A percentile compares a stretch with the other conserved stretches of the same genome.
phyloP scores from a whole-genome alignment of 768 basidiomycete genomes.

The Infundibulicybe gibba region DNA sequence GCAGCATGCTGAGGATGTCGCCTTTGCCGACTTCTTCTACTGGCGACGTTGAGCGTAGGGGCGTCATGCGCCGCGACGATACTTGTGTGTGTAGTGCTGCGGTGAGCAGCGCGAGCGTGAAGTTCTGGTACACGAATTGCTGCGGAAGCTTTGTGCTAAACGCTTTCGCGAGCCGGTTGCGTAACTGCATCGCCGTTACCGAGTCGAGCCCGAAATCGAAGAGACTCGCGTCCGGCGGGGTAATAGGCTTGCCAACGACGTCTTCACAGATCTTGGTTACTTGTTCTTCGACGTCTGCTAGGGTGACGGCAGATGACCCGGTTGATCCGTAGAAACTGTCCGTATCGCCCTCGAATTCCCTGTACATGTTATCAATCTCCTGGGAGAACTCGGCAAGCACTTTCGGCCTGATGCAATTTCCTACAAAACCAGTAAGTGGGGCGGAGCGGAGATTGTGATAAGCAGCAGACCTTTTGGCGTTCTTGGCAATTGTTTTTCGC shows the following conservation, averaged over 20 bases:
- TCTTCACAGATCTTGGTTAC: constrained; percentile 4
- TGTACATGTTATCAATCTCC: constrained; percentile 7
- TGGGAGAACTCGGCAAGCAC: constrained; percentile 5
- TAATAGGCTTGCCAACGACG: constrained; percentile 1
- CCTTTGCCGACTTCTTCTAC: not conserved
- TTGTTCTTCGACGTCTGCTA: constrained; percentile 2
- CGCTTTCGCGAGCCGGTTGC: constrained; percentile 4
- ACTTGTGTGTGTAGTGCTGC: constrained; percentile 1
- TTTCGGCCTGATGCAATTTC: constrained; percentile 11
- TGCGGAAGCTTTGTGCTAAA: constrained; percentile 3
- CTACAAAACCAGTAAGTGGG: constrained; percentile 2
- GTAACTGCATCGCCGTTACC: constrained; percentile 4
- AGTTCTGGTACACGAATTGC: constrained; percentile 9
- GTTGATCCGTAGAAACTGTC: not conserved
- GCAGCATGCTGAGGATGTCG: constrained; percentile 1
- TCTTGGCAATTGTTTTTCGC: constrained; percentile 5
- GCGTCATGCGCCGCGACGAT: not conserved
- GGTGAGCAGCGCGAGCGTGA: constrained; percentile 3
- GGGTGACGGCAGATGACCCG: not conserved
- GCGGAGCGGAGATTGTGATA: not conserved
- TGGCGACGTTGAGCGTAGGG: not conserved
- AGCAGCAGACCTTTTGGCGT: constrained; percentile 7
- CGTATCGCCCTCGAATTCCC: constrained; percentile 1
- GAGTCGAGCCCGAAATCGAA: constrained; percentile 9
- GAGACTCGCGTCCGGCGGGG: constrained; percentile 1